Percentiles rank a stretch among this genome's conserved stretches.
Evolutionary conservation across 2,329 filamentous ascomycete genomes (phyloP).

Genomic region (Trichoderma arundinaceum): DNA sequence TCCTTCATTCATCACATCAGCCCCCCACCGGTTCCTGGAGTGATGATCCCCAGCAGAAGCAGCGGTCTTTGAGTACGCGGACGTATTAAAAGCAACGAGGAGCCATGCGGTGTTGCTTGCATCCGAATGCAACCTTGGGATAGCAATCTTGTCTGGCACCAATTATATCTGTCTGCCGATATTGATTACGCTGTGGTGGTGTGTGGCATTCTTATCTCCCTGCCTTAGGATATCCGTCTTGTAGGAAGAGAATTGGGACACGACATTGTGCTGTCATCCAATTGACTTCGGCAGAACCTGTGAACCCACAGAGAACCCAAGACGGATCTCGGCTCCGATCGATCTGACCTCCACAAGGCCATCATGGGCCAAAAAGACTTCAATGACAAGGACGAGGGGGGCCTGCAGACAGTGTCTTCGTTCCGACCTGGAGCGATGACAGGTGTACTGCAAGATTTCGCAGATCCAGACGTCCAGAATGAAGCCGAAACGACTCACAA

Average conservation of each 20-base stretch:
- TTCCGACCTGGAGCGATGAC: constrained; percentile 12
- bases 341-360: background rate
- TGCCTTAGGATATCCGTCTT: background rate
- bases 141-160: constrained; percentile 7
- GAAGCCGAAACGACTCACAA: constrained; percentile 32
- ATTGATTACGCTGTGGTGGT: background rate
- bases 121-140: constrained; percentile 23
- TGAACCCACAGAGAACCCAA: background rate
- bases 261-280: background rate
- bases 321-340: constrained; percentile 6
- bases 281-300: background rate
- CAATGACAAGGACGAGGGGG: constrained; percentile 23
- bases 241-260: background rate
- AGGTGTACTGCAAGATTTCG: constrained; percentile 16
- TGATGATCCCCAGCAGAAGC: background rate
- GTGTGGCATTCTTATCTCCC: background rate
- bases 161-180: constrained; percentile 3
- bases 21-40: constrained; percentile 15
- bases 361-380: constrained; percentile 5
- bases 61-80: background rate
- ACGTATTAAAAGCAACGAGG: constrained; percentile 14
- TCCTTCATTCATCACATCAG: background rate
- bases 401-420: constrained; percentile 27
- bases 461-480: constrained; percentile 27
- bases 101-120: constrained; percentile 4